Evolutionary conservation across 2,329 filamentous ascomycete genomes (phyloP).

Genomic region (Cytospora schulzeri): DNA sequence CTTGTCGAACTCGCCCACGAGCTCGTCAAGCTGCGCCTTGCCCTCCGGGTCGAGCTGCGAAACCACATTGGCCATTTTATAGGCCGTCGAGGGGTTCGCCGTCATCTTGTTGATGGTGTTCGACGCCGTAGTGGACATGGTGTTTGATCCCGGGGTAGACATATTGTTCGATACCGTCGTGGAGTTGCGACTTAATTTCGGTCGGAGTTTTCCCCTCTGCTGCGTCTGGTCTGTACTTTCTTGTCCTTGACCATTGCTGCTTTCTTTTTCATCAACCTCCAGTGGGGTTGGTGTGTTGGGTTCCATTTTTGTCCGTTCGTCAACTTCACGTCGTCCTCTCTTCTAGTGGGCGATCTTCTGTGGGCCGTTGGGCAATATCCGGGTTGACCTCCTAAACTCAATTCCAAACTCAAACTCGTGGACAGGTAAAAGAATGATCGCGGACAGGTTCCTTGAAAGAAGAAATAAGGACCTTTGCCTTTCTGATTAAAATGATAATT

Average conservation of each 20-base stretch:
- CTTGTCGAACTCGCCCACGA: slow-evolving; percentile 15
- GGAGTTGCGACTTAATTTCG: not conserved
- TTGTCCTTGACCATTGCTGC: not conserved
- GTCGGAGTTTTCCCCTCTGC: not conserved
- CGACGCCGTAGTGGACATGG: slow-evolving; percentile 11
- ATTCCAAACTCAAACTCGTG: too few species aligned
- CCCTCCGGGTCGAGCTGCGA: slow-evolving; percentile 21
- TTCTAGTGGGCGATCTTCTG: not conserved
- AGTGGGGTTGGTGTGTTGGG: not conserved
- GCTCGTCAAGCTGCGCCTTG: slow-evolving; percentile 12
- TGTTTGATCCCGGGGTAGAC: slow-evolving; percentile 8
- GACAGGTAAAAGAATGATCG: not conserved
- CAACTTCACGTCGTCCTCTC: not conserved
- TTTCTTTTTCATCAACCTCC: not conserved
- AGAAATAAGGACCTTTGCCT: too few species aligned
- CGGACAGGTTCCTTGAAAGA: not conserved
- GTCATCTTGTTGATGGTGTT: slow-evolving; percentile 13
- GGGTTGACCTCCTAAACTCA: not conserved
- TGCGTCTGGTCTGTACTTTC: not conserved
- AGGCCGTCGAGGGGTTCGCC: slow-evolving; percentile 11
- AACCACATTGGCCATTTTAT: slow-evolving; percentile 16
- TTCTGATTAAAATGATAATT: not conserved
- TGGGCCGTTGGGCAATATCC: not conserved
- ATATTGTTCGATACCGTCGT: slow-evolving; percentile 13
- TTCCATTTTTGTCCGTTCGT: not conserved